Base-by-base conservation (phyloP, 2,329 filamentous ascomycete species). In the Penicillium sp. region DNA sequence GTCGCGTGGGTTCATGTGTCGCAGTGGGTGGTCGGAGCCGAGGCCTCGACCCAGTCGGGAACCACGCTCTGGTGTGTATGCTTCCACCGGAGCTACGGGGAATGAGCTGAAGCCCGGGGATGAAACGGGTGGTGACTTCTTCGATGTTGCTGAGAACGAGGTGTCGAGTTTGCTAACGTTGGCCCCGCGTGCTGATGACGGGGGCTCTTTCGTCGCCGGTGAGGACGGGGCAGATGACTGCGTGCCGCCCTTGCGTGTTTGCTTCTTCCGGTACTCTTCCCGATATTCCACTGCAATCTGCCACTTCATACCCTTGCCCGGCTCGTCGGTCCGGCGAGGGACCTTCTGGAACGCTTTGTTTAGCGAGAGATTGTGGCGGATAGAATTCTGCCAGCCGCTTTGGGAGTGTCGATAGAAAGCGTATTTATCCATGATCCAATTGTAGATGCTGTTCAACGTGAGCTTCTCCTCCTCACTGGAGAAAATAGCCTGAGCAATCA, bases 221-320 rank as follows among this genome's bases (percentile, higher is more conserved):
- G 76, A 78, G 10, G 78, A 78, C 33, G 79, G 78, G 2, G 76
- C 76, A 6, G 75, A 77, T 11, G 76, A 78, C 45, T 76, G 75
- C 6, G 69, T 72, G 13, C 76, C 49, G 7, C 54, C 75, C 54
- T 77, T 78, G 33, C 76, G 74, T 39, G 73, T 70, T 64, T 78
- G 76, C 65, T 89, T 90, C 71, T 89, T 89, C 58, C 91, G 83
- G 80, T 97, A 96, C 52, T 96, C 93, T 19, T 97, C 91, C 48
- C 89, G 87, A 63, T 88, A 84, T 61, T 95, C 90, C 1, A 90
- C 83, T 4, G 91, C 87, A 69, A 99, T 92, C 75, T 93, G 91
- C 94, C 94, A 99, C 72, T 97, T 97, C 92, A 97, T 97, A 29
- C 94, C 94, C 73, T 99, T 99, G 13, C 94, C 94, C 23, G 94